A percentile compares a stretch with the other conserved stretches of the same genome.
Conservation (phyloP, 148 eudicot genomes). For the Heliosperma pusillum region DNA sequence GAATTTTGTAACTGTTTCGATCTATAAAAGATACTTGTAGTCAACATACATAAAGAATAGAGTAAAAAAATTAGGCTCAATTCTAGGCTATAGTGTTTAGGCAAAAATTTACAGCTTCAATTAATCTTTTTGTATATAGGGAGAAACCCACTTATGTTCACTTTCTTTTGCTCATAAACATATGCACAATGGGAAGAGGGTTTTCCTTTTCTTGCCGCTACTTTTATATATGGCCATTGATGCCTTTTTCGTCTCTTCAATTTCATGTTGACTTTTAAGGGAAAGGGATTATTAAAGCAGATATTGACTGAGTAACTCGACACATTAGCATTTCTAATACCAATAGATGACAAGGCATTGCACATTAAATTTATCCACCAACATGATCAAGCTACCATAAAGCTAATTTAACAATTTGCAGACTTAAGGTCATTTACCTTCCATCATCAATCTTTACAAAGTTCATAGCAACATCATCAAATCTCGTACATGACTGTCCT, state of each 20-base stretch:
- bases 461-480: conserved; percentile 83
- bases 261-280: not conserved
- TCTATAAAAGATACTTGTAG: no score
- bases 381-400: not conserved
- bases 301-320: not conserved
- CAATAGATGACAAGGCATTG: not conserved
- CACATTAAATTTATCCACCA: not conserved
- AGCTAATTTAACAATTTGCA: not conserved
- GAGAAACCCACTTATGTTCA: not conserved
- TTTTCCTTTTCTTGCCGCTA: not conserved
- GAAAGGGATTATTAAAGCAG: not conserved
- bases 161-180: not conserved
- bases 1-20: no score
- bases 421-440: conserved; percentile 46
- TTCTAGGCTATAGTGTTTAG: no score
- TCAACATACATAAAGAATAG: no score
- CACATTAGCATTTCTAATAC: not conserved
- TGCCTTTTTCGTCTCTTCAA: not conserved
- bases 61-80: no score
- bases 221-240: not conserved
- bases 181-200: not conserved
- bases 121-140: no score
- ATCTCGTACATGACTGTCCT: conserved; percentile 80
- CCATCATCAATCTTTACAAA: conserved; percentile 71
- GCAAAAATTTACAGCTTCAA: no score